Evolutionary conservation across 1,139 yeast species (phyloP).

Genomic region (Diutina sp.): DNA sequence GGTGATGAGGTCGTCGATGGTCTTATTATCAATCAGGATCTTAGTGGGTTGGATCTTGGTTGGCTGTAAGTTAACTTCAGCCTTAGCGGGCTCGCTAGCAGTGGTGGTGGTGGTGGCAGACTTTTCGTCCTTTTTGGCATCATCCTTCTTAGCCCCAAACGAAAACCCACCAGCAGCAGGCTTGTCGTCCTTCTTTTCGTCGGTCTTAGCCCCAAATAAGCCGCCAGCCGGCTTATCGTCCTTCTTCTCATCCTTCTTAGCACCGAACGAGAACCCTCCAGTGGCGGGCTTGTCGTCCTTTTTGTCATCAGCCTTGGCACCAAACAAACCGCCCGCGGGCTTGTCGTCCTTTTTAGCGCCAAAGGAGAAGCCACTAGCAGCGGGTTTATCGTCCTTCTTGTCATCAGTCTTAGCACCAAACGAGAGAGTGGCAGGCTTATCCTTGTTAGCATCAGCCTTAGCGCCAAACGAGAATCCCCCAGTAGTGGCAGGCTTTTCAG

Average conservation of each 20-base stretch:
- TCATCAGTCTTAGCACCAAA: constrained; percentile 3
- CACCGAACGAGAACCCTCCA: background rate
- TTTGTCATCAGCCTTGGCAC: background rate
- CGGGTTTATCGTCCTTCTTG: constrained; percentile 4
- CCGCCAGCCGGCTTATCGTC: background rate
- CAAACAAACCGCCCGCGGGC: background rate
- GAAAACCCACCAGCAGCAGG: background rate
- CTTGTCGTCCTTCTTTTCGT: background rate
- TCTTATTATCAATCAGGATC: constrained; percentile 76
- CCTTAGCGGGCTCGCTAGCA: background rate
- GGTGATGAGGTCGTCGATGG: constrained; percentile 82
- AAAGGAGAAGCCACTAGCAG: constrained; percentile 2
- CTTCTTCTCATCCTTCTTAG: constrained; percentile 3
- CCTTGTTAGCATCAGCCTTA: background rate
- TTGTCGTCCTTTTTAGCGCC: background rate
- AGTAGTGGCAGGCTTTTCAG: background rate
- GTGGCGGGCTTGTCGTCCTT: background rate
- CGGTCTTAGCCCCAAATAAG: background rate
- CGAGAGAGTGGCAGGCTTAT: constrained; percentile 1
- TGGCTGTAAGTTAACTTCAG: constrained; percentile 19
- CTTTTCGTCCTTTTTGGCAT: background rate
- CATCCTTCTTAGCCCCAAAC: constrained; percentile 3
- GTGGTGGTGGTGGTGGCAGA: background rate
- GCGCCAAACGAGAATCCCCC: constrained; percentile 5
- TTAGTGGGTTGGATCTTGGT: constrained; percentile 43